A percentile compares a stretch with the other conserved stretches of the same genome.
Evolutionary conservation across 1,139 yeast genomes (phyloP).

Genomic region (Meyerozyma smithsonii): DNA sequence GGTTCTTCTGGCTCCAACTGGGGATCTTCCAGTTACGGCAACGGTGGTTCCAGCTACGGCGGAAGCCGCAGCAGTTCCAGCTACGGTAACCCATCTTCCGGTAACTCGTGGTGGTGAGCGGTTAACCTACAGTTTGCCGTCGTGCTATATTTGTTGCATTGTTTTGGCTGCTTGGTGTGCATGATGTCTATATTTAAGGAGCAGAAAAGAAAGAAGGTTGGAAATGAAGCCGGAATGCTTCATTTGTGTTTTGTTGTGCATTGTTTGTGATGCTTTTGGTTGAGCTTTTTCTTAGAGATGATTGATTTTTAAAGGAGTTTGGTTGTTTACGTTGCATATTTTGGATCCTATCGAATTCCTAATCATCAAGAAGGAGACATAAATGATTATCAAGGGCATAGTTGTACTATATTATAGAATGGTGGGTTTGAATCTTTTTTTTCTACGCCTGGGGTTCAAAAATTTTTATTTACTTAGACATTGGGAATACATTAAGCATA

Average conservation of each 20-base stretch:
- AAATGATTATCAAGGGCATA: constrained; percentile 1
- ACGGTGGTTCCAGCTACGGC: constrained; percentile 13
- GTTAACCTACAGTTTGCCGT: not conserved
- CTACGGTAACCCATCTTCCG: constrained; percentile 32
- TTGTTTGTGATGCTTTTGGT: constrained; percentile 2
- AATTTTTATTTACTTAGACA: constrained; percentile 2
- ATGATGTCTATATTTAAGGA: constrained; percentile 1
- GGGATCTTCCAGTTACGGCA: constrained; percentile 18
- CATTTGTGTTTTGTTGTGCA: not conserved
- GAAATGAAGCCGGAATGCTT: not conserved
- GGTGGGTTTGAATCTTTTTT: constrained; percentile 3
- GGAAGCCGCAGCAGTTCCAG: constrained; percentile 16
- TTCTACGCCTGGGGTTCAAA: constrained; percentile 3
- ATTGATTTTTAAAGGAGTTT: constrained; percentile 3
- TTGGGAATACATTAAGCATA: constrained; percentile 4
- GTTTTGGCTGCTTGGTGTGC: constrained; percentile 2
- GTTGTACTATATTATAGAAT: constrained; percentile 3
- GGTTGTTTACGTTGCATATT: not conserved
- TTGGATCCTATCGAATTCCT: not conserved
- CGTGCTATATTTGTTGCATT: constrained; percentile 1
- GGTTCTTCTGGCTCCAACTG: constrained; percentile 4
- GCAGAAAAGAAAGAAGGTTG: not conserved
- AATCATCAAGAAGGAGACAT: constrained; percentile 1
- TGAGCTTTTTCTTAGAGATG: constrained; percentile 2
- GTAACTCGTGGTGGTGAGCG: constrained; percentile 40